Percentiles rank a stretch among this genome's conserved stretches.
Evolutionary conservation across 371 early-diverging fungal genomes (phyloP).

Genomic region (Mucor saturninus): DNA sequence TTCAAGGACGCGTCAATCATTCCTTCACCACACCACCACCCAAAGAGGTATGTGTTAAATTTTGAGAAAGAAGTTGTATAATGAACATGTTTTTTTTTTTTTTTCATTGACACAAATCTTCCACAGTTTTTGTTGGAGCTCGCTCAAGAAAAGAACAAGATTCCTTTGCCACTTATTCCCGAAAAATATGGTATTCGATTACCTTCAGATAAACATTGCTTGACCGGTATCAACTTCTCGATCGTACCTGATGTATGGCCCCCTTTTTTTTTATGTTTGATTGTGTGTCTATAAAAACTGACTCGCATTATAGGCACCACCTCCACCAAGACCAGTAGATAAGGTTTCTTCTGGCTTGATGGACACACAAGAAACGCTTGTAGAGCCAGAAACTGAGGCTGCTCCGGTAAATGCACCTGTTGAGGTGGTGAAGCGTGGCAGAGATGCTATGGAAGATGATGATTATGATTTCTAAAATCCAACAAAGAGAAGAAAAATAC

Average conservation of each 20-base stretch:
- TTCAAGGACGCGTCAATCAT: slow-evolving; percentile 88
- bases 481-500: background rate
- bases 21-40: slow-evolving; percentile 92
- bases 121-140: slow-evolving; percentile 81
- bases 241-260: slow-evolving; percentile 81
- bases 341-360: slow-evolving; percentile 7
- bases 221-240: slow-evolving; percentile 89
- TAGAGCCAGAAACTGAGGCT: background rate
- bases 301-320: slow-evolving; percentile 18
- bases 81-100: too few species aligned
- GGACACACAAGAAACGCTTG: slow-evolving; percentile 24
- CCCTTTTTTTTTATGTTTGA: background rate
- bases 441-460: slow-evolving; percentile 55
- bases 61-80: too few species aligned
- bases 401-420: slow-evolving; percentile 1
- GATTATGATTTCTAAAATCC: slow-evolving; percentile 49
- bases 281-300: too few species aligned
- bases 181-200: slow-evolving; percentile 91
- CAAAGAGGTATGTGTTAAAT: slow-evolving; percentile 68
- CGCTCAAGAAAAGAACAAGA: slow-evolving; percentile 86
- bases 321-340: slow-evolving; percentile 37
- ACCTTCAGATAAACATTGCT: slow-evolving; percentile 90
- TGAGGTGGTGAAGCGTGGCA: slow-evolving; percentile 29
- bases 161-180: slow-evolving; percentile 86
- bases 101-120: too few species aligned